phyloP scores from a whole-genome alignment of 2,329 filamentous ascomycete species.

The Neocucurbitaria cava region DNA sequence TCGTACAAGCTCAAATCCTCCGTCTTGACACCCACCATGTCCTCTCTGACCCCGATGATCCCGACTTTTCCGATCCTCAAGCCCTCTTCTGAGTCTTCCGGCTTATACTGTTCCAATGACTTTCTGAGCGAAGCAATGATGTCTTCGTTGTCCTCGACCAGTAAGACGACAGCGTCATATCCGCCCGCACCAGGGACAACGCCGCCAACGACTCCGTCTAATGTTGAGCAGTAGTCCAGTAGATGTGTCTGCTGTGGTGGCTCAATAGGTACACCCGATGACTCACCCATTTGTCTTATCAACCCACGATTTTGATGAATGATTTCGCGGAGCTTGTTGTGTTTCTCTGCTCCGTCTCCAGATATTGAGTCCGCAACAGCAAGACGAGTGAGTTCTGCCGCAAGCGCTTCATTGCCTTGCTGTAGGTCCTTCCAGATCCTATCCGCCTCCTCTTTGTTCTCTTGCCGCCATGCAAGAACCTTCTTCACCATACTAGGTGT shows the following conservation, averaged over 20 bases:
- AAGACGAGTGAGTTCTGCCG: slow-evolving; percentile 65
- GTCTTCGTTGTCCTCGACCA: slow-evolving; percentile 75
- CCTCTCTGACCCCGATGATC: slow-evolving; percentile 73
- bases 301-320: slow-evolving; percentile 62
- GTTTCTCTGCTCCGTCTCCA: slow-evolving; percentile 50
- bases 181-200: slow-evolving; percentile 95
- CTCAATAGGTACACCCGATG: slow-evolving; percentile 85
- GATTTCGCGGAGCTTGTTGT: slow-evolving; percentile 59
- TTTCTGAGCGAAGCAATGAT: slow-evolving; percentile 67
- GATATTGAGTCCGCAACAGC: slow-evolving; percentile 50
- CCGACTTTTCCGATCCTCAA: slow-evolving; percentile 68
- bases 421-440: slow-evolving; percentile 79
- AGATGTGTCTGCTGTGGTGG: slow-evolving; percentile 83
- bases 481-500: slow-evolving; percentile 96
- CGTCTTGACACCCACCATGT: slow-evolving; percentile 68
- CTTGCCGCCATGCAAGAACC: slow-evolving; percentile 80
- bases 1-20: slow-evolving; percentile 52
- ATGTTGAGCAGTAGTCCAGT: slow-evolving; percentile 73
- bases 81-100: slow-evolving; percentile 42
- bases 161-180: slow-evolving; percentile 84
- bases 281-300: slow-evolving; percentile 77
- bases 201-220: slow-evolving; percentile 85
- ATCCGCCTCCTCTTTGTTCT: slow-evolving; percentile 69
- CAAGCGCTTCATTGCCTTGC: slow-evolving; percentile 73
- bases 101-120: slow-evolving; percentile 72